Conservation (phyloP, 2,329 filamentous ascomycete species). For the Pseudopithomyces maydicus region DNA sequence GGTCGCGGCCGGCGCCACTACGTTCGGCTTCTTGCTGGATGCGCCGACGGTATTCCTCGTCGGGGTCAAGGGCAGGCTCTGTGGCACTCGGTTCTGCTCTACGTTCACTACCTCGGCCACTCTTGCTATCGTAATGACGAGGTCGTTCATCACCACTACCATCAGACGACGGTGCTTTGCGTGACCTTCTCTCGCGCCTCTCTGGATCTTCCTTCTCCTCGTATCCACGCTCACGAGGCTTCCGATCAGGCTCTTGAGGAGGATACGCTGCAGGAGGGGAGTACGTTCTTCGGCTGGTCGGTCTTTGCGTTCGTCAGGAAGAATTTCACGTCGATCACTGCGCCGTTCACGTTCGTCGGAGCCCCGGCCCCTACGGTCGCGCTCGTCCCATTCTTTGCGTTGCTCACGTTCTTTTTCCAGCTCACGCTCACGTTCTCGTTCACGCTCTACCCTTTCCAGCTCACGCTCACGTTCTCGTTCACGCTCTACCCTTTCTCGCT, state of each 20-base stretch:
- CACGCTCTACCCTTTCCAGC: background rate
- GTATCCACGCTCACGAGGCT: slow-evolving; percentile 38
- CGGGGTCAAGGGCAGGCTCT: slow-evolving; percentile 48
- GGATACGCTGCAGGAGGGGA: slow-evolving; percentile 20
- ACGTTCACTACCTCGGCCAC: slow-evolving; percentile 35
- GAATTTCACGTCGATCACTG: slow-evolving; percentile 22
- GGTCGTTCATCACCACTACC: slow-evolving; percentile 41
- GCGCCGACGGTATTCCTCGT: slow-evolving; percentile 57
- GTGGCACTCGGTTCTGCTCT: slow-evolving; percentile 36
- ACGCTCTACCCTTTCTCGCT: slow-evolving; percentile 28
- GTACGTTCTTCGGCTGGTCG: slow-evolving; percentile 23
- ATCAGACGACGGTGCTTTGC: slow-evolving; percentile 37
- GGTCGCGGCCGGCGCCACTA: slow-evolving; percentile 27
- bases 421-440: background rate
- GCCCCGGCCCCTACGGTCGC: slow-evolving; percentile 33
- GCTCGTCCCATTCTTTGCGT: slow-evolving; percentile 35
- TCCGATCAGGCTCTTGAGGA: slow-evolving; percentile 30
- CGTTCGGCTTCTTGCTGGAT: slow-evolving; percentile 52
- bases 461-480: slow-evolving; percentile 47
- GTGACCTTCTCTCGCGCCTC: slow-evolving; percentile 27
- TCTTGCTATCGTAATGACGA: slow-evolving; percentile 40
- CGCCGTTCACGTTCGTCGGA: slow-evolving; percentile 26
- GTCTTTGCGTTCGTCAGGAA: slow-evolving; percentile 13
- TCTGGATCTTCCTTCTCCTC: slow-evolving; percentile 41
- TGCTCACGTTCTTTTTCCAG: slow-evolving; percentile 46